These are phyloP conservation scores for Lepidium africanum DNA, from an alignment of 345 rosid species.

Conservation along the genomic window DNA sequence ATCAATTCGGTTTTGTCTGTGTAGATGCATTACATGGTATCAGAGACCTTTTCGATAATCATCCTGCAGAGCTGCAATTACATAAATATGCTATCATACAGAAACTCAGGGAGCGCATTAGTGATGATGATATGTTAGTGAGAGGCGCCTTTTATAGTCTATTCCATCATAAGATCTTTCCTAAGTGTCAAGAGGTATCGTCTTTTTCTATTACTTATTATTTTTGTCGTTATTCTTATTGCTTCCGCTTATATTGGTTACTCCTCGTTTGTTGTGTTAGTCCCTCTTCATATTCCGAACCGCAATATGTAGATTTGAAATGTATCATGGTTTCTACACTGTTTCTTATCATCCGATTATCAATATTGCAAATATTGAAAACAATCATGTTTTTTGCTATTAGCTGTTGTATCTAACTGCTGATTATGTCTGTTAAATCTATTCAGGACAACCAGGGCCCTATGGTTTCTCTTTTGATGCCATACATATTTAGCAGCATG, in stretches of 20 bases:
- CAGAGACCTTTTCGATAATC: constrained; percentile 50
- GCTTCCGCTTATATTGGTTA: neutral
- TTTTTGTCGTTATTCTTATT: neutral
- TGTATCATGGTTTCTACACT: neutral
- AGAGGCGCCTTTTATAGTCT: constrained; percentile 58
- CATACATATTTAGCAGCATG: constrained; percentile 74
- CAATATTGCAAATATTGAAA: neutral
- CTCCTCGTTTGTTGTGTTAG: neutral
- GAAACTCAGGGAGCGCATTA: constrained; percentile 58
- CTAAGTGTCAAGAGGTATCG: constrained; percentile 64
- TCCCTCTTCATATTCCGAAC: neutral
- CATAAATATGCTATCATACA: constrained; percentile 53
- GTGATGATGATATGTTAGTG: constrained; percentile 60
- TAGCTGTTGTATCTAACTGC: constrained; percentile 14
- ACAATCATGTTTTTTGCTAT: neutral
- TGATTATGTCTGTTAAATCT: constrained; percentile 18
- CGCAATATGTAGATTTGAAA: neutral
- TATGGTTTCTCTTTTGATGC: constrained; percentile 60
- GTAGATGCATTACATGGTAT: constrained; percentile 76
- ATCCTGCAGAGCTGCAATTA: constrained; percentile 59
- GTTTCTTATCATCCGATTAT: neutral
- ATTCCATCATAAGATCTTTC: constrained; percentile 52
- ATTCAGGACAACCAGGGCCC: constrained; percentile 72
- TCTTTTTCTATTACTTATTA: neutral
- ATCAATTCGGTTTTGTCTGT: neutral